Evolutionary conservation across 164 flowering plant genomes (phyloP), one percentile per base, ranked within the genome.

Genomic region (Nymphaea colorata): DNA sequence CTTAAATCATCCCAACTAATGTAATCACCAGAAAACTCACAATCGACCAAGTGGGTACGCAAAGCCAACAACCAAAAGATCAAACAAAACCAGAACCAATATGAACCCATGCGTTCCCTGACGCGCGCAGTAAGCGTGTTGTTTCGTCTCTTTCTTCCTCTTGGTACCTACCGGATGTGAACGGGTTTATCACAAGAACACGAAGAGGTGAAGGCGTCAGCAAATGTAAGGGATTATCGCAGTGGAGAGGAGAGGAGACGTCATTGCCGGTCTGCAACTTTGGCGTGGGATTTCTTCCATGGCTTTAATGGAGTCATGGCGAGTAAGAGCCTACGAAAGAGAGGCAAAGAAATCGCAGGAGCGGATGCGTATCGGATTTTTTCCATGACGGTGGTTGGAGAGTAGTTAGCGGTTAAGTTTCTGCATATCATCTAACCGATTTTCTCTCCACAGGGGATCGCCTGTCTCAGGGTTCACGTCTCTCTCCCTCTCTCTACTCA

Each of bases 1-100:
- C 64, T 79, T 69, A 90, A 17, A 74, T 90, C 98, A 42, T 82
- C 79, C 98, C 98, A 88, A 53, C 77, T 81, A 8, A 90, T 87
- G 59, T 66, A 79, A 62, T 65, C 64, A 64, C 47, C 55, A 7
- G 42, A 4, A 4, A 14, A 18, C 5, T 44, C 15, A 61, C 63
- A 51, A n/a, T 64, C 6, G 44, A 64, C 41, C 51, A 51, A 42
- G n/a, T 72, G 67, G 51, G 60, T 59, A n/a, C 44, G 8, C 2
- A 57, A 66, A 42, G 69, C 12, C 15, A 55, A 10, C 15, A 51
- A 65, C 7, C 47, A 17, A 14, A 73, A 43, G 3, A 61, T 43
- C 57, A 69, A 15, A 5, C 43, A 15, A 61, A 44, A 65, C 25
- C 44, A n/a, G 36, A 69, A 65, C 65, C 44, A 41, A 41, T 44